Conservation (phyloP, 805 yeast genomes). For the Lipomyces japonicus region DNA sequence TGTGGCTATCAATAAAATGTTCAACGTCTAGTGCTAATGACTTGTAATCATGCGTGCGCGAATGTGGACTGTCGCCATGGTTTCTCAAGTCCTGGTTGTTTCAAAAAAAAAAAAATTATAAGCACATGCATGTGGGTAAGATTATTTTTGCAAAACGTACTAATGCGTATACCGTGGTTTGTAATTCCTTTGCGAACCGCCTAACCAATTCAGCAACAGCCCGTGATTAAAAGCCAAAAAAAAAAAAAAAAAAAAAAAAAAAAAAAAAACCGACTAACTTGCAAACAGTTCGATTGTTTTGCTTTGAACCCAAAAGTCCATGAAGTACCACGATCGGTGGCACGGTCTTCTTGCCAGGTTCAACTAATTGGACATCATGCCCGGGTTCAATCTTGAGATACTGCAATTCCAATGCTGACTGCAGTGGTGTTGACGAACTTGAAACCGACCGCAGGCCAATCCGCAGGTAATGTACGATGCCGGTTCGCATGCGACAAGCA, state of each 20-base stretch:
- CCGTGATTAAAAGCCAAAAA: no score
- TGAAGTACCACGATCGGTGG: conserved; percentile 74
- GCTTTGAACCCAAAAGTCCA: conserved; percentile 81
- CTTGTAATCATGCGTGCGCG: conserved; percentile 67
- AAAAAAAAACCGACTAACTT: conserved; percentile 45
- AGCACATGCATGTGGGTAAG: not conserved
- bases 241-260: not conserved
- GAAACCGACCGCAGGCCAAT: no score
- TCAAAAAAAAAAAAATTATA: not conserved
- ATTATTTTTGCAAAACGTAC: conserved; percentile 15
- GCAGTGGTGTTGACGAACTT: no score
- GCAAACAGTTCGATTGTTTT: conserved; percentile 80
- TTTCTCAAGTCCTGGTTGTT: conserved; percentile 64
- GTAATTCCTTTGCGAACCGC: conserved; percentile 38
- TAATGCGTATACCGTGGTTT: conserved; percentile 37
- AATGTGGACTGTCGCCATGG: conserved; percentile 89
- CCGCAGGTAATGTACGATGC: no score
- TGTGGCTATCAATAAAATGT: conserved; percentile 52
- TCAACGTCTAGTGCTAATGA: conserved; percentile 85
- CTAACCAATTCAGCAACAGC: no score
- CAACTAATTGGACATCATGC: conserved; percentile 20
- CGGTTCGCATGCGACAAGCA: no score
- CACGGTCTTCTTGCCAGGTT: conserved; percentile 24
- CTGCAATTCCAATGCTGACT: conserved; percentile 10
- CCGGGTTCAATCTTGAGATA: conserved; percentile 48